These are phyloP conservation scores for Trypanosomatidae sp. DNA, from an alignment of 208 protist species.

Conservation along the genomic window DNA sequence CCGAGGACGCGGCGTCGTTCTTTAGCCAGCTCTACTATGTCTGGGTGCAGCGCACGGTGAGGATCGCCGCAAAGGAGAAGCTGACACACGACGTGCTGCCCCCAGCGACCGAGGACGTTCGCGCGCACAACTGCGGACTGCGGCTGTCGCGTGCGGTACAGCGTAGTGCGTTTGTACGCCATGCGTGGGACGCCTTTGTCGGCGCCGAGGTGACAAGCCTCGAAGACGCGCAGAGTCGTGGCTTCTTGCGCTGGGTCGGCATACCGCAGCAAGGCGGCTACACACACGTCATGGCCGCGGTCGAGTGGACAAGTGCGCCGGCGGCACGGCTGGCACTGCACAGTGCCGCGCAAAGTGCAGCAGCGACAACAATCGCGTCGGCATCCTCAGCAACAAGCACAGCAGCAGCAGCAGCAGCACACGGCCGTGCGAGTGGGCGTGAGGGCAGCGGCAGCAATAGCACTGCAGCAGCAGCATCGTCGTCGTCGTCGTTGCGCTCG, in stretches of 20 bases:
- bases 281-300: constrained; percentile 34
- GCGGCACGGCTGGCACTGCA: constrained; percentile 10
- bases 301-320: constrained; percentile 40
- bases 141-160: constrained; percentile 18
- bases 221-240: constrained; percentile 21
- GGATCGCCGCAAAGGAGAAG: constrained; percentile 22
- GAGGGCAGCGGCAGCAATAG: too few relatives aligned
- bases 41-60: constrained; percentile 22
- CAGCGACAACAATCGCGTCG: too few relatives aligned
- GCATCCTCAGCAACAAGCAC: too few relatives aligned
- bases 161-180: constrained; percentile 9
- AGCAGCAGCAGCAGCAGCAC: too few relatives aligned
- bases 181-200: constrained; percentile 30
- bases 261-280: constrained; percentile 37
- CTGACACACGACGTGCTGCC: constrained; percentile 22
- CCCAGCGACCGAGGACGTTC: constrained; percentile 6
- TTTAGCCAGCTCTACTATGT: constrained; percentile 22
- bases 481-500: constrained; percentile 5
- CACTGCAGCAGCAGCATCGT: too few relatives aligned
- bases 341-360: not conserved
- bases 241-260: constrained; percentile 45
- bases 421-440: too few relatives aligned
- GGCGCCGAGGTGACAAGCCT: constrained; percentile 17
- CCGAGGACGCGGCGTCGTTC: constrained; percentile 19
- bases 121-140: constrained; percentile 16